Evolutionary conservation across 208 protist genomes (phyloP).

Genomic region (Trypanosoma platydactyli): DNA sequence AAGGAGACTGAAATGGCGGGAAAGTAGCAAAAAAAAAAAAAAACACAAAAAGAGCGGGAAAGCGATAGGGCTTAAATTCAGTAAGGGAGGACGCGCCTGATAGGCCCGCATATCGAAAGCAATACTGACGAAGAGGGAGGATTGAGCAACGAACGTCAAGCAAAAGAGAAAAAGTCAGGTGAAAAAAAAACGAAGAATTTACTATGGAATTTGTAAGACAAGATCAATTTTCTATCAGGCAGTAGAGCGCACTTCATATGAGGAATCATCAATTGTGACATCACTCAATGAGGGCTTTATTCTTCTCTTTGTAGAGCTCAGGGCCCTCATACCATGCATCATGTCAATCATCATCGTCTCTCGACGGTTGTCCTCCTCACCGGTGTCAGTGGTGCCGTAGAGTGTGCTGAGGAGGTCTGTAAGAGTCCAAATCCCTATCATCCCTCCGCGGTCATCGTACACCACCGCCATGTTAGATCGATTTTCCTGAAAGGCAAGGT

Average conservation of each 20-base stretch:
- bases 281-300: not conserved
- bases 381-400: constrained; percentile 37
- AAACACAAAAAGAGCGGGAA: constrained; percentile 9
- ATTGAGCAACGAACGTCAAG: no score
- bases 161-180: constrained; percentile 11
- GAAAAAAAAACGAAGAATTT: not conserved
- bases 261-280: not conserved
- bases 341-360: constrained; percentile 48
- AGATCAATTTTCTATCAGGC: not conserved
- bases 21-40: constrained; percentile 19
- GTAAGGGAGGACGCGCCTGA: no score
- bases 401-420: constrained; percentile 58
- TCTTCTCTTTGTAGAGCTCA: constrained; percentile 35
- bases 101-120: no score
- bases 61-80: no score
- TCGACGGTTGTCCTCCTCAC: constrained; percentile 27
- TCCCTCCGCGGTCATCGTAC: constrained; percentile 50
- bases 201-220: constrained; percentile 1
- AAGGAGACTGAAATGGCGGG: not conserved
- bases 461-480: constrained; percentile 64
- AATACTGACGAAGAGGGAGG: no score
- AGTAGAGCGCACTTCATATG: not conserved
- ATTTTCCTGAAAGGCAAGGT: constrained; percentile 60
- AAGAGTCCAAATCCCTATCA: constrained; percentile 67
- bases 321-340: constrained; percentile 45